phyloP scores from a whole-genome alignment of 2,329 filamentous ascomycete genomes.

The Zymoseptoria crescenta region DNA sequence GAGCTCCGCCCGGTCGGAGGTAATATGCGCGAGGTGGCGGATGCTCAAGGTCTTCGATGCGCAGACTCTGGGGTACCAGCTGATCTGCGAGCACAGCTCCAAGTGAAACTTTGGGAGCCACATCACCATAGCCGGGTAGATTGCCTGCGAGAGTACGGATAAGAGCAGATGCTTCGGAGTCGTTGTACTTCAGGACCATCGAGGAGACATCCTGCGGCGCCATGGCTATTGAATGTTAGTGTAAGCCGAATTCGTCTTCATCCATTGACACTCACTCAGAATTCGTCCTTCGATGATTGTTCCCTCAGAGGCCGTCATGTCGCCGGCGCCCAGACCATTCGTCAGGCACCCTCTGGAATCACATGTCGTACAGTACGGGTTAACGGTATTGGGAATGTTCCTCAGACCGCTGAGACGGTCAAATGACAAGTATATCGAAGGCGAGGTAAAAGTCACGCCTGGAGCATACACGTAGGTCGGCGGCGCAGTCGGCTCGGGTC shows the following conservation, averaged over 20 bases:
- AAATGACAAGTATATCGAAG: constrained; percentile 18
- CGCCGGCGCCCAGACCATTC: constrained; percentile 6
- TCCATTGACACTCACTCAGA: neutral
- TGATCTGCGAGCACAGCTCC: constrained; percentile 4
- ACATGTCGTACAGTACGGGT: constrained; percentile 1
- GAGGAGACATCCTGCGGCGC: constrained; percentile 11
- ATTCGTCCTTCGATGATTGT: constrained; percentile 7
- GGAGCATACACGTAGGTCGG: constrained; percentile 9
- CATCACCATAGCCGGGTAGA: constrained; percentile 5
- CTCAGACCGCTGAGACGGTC: constrained; percentile 11
- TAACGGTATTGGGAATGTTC: neutral
- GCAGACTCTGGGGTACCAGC: neutral
- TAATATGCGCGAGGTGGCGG: constrained; percentile 12
- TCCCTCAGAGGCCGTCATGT: neutral
- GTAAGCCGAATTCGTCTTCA: neutral
- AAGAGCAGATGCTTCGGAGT: constrained; percentile 5
- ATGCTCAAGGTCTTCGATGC: constrained; percentile 6
- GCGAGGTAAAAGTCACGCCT: constrained; percentile 17
- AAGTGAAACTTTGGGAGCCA: neutral
- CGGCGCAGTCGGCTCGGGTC: constrained; percentile 5
- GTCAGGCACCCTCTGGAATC: constrained; percentile 2
- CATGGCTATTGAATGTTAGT: constrained; percentile 2
- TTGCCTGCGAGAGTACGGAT: constrained; percentile 5
- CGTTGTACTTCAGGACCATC: constrained; percentile 7
- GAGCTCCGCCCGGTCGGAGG: constrained; percentile 6